Evolutionary conservation across 768 basidiomycete species (phyloP), one percentile per base, ranked within the genome.

Genomic region (Infundibulicybe gibba): DNA sequence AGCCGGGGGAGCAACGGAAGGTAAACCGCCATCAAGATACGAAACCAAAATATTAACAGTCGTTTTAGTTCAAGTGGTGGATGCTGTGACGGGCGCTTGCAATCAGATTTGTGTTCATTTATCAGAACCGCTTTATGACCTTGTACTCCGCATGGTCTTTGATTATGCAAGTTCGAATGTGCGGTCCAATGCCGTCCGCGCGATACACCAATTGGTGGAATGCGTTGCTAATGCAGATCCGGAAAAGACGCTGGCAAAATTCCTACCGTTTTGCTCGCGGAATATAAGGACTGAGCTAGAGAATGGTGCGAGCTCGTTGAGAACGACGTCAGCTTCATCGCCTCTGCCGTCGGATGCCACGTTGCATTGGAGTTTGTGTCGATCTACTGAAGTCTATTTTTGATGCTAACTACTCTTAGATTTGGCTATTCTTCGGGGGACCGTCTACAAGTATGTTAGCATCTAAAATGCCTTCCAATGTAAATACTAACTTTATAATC

Each of bases 171-270:
- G 83, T 55, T 83, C 80, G 12, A 87, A 83, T 50, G 85, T 90
- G 20, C 84, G 90, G 19, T 75, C 89, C 19, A 94, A 94, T 62
- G 87, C 90, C 17, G 88, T 93, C 37, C 81, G 89, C 46, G 89
- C 87, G 2, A 87, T 94, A 20, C 89, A 92, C 55, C 85, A 90
- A 53, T 72, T 97, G 3, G 86, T 94, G 31, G 83, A 88, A 64
- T 90, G 88, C 58, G 78, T 94, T 17, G 86, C 91, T 3, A 87
- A 90, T 48, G 87, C 88, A 15, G 68, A 90, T 55, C 81, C 91
- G 3, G 68, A 61, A 43, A 91, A 91, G 66, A 87, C 87, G 1
- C 68, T 94, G 40, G 82, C 76, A 15, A 87, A 82, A 54, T 90
- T 95, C 64, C 74, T 91, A 50, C 80, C 83, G 0, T 79, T 89